Evolutionary conservation across 352 stramenopile species (phyloP).

Genomic region (Pythium sukuiense): DNA sequence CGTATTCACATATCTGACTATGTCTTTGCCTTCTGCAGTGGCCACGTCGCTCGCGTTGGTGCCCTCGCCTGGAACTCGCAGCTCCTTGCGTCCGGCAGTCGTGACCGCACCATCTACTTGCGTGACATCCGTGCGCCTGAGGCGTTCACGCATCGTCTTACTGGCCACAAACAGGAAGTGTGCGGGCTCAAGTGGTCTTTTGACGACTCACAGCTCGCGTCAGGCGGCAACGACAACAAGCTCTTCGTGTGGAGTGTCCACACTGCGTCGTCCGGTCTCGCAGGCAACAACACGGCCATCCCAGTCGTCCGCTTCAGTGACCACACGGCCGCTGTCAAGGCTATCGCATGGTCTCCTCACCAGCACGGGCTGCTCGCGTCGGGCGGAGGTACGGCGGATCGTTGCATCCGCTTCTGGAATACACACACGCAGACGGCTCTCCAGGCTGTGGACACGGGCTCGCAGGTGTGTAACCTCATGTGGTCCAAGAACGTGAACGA

Average conservation of each 20-base stretch:
- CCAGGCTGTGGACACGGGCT: slow-evolving; percentile 95
- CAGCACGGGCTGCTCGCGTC: slow-evolving; percentile 95
- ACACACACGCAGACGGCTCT: slow-evolving; percentile 89
- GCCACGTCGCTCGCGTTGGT: slow-evolving; percentile 92
- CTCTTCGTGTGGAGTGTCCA: slow-evolving; percentile 95
- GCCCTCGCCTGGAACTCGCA: slow-evolving; percentile 91
- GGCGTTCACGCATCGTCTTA: slow-evolving; percentile 53
- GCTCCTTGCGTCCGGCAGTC: slow-evolving; percentile 93
- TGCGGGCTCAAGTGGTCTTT: slow-evolving; percentile 97
- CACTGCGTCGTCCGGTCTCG: slow-evolving; percentile 34
- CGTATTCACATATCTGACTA: not conserved
- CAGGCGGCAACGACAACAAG: slow-evolving; percentile 98
- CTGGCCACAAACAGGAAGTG: slow-evolving; percentile 86
- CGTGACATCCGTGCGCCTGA: slow-evolving; percentile 86
- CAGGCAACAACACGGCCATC: slow-evolving; percentile 30
- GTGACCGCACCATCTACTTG: slow-evolving; percentile 93
- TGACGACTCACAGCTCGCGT: slow-evolving; percentile 89
- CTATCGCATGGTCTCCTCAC: slow-evolving; percentile 97
- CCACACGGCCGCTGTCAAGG: slow-evolving; percentile 97
- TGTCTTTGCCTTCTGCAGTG: slow-evolving; percentile 32
- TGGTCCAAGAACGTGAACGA: slow-evolving; percentile 98
- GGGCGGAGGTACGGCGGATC: slow-evolving; percentile 95
- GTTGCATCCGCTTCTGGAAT: slow-evolving; percentile 98
- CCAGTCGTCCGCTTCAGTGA: slow-evolving; percentile 92
- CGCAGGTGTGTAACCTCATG: slow-evolving; percentile 97